Conservation (phyloP, 108 stramenopile genomes). For the Craspedostauros australis region DNA sequence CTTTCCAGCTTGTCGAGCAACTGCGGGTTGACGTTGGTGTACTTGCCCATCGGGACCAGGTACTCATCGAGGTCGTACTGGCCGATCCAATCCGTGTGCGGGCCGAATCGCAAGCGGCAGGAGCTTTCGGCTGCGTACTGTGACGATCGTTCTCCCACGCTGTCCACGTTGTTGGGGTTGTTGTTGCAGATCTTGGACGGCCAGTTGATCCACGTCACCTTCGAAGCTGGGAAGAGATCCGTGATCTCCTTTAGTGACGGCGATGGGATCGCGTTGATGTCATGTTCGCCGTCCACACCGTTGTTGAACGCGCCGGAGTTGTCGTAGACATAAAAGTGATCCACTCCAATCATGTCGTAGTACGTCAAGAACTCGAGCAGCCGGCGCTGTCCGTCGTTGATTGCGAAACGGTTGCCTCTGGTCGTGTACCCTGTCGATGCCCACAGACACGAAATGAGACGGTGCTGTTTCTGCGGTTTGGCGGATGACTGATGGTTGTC, state of each 20-base stretch:
- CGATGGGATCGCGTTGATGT: conserved; percentile 20
- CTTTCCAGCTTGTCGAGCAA: conserved; percentile 30
- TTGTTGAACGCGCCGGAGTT: conserved; percentile 59
- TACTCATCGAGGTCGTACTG: conserved; percentile 81
- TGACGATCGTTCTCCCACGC: conserved; percentile 72
- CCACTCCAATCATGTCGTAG: conserved; percentile 68
- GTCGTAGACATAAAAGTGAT: conserved; percentile 85
- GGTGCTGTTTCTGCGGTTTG: conserved; percentile 36
- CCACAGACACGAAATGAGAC: conserved; percentile 79
- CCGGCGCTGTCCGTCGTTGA: conserved; percentile 71
- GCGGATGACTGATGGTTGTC: too few relatives aligned
- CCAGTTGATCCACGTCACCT: conserved; percentile 79
- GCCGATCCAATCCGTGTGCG: conserved; percentile 77
- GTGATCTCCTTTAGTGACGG: conserved; percentile 59
- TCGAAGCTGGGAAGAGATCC: conserved; percentile 52
- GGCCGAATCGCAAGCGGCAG: conserved; percentile 78
- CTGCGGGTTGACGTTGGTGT: conserved; percentile 9
- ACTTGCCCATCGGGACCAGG: conserved; percentile 54
- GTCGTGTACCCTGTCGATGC: conserved; percentile 74
- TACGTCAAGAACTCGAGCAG: conserved; percentile 78
- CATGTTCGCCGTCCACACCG: too few relatives aligned
- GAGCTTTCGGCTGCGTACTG: conserved; percentile 86
- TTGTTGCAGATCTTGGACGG: conserved; percentile 44
- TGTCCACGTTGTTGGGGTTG: conserved; percentile 51
- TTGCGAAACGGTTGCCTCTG: conserved; percentile 56